Percentiles rank a stretch among this genome's conserved stretches.
Conservation (phyloP, 441 rosid genomes). For the Brassica hybrid region DNA sequence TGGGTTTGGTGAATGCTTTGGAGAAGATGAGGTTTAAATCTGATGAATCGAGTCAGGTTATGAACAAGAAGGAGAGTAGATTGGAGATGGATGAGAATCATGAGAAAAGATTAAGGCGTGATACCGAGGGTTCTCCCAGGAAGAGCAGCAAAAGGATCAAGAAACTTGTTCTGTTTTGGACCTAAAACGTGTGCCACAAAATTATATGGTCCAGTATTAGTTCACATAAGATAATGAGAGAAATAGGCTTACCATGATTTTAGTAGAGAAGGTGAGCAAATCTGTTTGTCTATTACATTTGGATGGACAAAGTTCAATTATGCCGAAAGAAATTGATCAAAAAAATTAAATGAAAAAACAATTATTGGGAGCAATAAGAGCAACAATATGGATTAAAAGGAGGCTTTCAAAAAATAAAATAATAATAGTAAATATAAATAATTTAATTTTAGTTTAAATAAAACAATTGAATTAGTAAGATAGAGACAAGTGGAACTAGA, state of each 20-base stretch:
- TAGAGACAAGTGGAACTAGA: not conserved
- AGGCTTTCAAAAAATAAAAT: not conserved
- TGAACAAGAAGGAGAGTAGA: constrained; percentile 23
- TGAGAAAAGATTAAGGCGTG: constrained; percentile 13
- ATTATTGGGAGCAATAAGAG: not conserved
- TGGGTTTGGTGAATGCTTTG: constrained; percentile 47
- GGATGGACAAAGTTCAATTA: not conserved
- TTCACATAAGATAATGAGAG: constrained; percentile 28
- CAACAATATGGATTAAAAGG: too few relatives aligned
- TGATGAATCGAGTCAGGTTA: constrained; percentile 12
- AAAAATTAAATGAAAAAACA: too few relatives aligned
- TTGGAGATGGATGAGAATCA: constrained; percentile 2
- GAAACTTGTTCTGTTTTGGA: not conserved
- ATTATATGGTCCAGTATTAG: not conserved
- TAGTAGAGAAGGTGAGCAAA: not conserved
- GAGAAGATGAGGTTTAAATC: constrained; percentile 46
- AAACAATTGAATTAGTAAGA: not conserved
- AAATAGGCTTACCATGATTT: not conserved
- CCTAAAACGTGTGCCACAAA: too few relatives aligned
- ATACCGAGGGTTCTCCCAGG: constrained; percentile 26
- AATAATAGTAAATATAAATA: not conserved
- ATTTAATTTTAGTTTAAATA: too few relatives aligned
- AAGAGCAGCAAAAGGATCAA: constrained; percentile 34
- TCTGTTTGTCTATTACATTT: not conserved
- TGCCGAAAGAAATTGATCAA: not conserved